Evolutionary conservation across 139 green algal genomes (phyloP), one percentile per base, ranked within the genome.

Genomic region (Micromonas commoda): DNA sequence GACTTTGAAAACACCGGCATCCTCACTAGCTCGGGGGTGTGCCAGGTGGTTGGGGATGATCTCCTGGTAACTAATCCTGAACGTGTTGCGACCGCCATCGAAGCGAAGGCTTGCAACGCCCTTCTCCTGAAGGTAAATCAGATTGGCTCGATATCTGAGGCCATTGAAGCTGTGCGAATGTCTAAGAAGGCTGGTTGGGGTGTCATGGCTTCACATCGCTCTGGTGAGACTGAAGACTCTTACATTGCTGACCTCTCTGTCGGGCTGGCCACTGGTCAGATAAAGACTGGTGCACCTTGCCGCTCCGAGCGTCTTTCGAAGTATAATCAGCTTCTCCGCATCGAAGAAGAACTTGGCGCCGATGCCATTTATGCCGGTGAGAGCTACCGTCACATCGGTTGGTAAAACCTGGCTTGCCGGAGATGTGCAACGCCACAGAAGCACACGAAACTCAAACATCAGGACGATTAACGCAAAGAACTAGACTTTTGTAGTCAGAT

Each of bases 311-410:
- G 96, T 54, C 82, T 97, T 52, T 88, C 94, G 78, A 99, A 99
- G 89, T 99, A 99, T 92, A 99, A 99, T 89, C 95, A 99, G 91
- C 88, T 99, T 77, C 84, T 99, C 78, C 87, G 95, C 68, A 99
- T 99, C 77, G 95, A 99, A 89, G 91, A 97, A 86, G 93, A 95
- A 82, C 81, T 96, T 60, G 91, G 90, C 38, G 80, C 77, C 6
- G 86, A 90, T 2, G 91, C 92, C 1, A 73, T 84, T 34, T 90
- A 90, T 63, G 83, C 85, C 38, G 86, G 86, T n/a, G 79, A 85
- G 63, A 82, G 74, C 61, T 80, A 81, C 76, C 53, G 37, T 19
- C 76, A 81, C 76, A 81, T 81, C 24, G 76, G 28, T 33, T 81
- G 76, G 76, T 63, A 81, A 37, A n/a, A n/a, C n/a, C n/a, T n/a